Base-by-base conservation (phyloP, 2,329 filamentous ascomycete species). In the Aspergillus jensenii region DNA sequence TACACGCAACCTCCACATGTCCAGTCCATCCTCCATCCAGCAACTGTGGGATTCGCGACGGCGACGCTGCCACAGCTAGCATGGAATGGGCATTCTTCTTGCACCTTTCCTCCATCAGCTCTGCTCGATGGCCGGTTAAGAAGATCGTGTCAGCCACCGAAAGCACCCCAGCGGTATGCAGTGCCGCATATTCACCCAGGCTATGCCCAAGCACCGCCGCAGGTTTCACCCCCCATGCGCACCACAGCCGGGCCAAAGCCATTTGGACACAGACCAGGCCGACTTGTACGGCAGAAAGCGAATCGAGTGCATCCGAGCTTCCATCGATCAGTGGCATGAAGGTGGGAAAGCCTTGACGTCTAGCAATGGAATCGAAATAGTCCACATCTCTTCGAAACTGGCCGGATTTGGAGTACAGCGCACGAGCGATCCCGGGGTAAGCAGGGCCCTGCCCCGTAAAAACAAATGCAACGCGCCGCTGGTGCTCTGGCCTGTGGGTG, bases 141-240 rank as follows among this genome's bases (percentile, higher is more conserved):
- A 57, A 71, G 4, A 74, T 53, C 1, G 68, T 55, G 40, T 72
- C 68, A 3, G 27, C 45, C 0, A 44, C 57, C 0, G 65, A 65
- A 1, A 73, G 39, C 0, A 71, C 68, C 5, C 69, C 69, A 2
- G 68, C 62, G 1, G 54, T 61, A 17, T 61, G 37, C 5, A 73
- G 44, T 1, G 70, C 69, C 7, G 71, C 65, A 57, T 71, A 73
- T 46, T 74, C 69, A 5, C 72, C 72, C 0, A 74, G 58, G 45
- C 71, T 73, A 54, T 79, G 77, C 2, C 77, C 77, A 37, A 78
- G 67, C 6, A 77, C 73, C 27, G 73, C 74, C 12, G 70, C 73
- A 40, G 77, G 75, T 3, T 53, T 66, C 15, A 77, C 55, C 3
- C 72, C 73, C 66, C 70, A 71, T 2, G 71, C 68, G 2, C 60